phyloP scores from a whole-genome alignment of 257 asterid species.

The Linderniella brevidens region DNA sequence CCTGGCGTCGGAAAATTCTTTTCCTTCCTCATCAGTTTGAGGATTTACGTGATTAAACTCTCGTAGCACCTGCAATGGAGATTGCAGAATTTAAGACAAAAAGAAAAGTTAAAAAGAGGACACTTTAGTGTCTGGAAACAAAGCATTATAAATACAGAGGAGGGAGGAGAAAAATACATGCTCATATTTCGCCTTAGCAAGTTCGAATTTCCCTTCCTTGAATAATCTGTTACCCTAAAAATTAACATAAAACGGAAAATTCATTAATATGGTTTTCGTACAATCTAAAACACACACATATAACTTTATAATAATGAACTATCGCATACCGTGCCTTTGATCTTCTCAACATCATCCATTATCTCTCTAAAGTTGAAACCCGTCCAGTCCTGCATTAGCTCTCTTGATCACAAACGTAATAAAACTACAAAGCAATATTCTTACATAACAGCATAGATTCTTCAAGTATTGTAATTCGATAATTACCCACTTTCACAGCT shows the following conservation, averaged over 20 bases:
- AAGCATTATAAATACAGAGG: not conserved
- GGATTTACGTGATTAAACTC: slow-evolving; percentile 99
- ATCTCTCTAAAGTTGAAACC: slow-evolving; percentile 84
- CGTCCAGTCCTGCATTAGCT: slow-evolving; percentile 79
- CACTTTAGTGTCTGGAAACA: not conserved
- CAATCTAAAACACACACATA: too few species aligned
- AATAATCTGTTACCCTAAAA: slow-evolving; percentile 98
- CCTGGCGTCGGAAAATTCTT: slow-evolving; percentile 73
- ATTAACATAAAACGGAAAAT: slow-evolving; percentile 10
- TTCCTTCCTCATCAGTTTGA: slow-evolving; percentile 90
- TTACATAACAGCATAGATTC: slow-evolving; percentile 5
- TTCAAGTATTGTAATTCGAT: too few species aligned
- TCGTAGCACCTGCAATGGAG: slow-evolving; percentile 57
- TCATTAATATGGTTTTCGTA: not conserved
- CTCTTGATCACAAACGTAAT: slow-evolving; percentile 10
- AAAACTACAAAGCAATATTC: not conserved
- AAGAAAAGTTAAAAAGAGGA: not conserved
- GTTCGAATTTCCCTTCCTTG: slow-evolving; percentile 86
- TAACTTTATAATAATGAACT: not conserved
- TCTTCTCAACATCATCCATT: slow-evolving; percentile 97
- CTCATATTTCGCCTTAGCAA: slow-evolving; percentile 96
- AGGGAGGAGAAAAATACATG: slow-evolving; percentile 18
- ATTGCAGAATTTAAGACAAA: not conserved
- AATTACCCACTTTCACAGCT: not conserved
- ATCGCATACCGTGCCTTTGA: slow-evolving; percentile 87